Evolutionary conservation across 1,139 yeast genomes (phyloP).

Genomic region (Taphrina betulina): DNA sequence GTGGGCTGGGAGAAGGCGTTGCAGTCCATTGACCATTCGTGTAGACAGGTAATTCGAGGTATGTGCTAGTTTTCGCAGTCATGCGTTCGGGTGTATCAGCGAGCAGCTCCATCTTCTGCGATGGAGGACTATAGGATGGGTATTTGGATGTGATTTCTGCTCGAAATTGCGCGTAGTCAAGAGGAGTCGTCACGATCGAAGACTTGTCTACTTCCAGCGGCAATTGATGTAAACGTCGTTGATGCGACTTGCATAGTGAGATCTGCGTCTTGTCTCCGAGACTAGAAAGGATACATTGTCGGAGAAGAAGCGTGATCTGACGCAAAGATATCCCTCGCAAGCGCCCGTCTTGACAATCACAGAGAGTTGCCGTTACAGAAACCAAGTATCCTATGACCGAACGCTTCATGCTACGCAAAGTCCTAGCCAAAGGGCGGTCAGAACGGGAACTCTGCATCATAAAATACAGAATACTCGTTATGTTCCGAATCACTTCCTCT

Average conservation of each 20-base stretch:
- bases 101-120: neutral
- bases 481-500: neutral
- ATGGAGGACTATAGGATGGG: slow-evolving; percentile 60
- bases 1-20: slow-evolving; percentile 47
- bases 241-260: slow-evolving; percentile 52
- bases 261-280: slow-evolving; percentile 60
- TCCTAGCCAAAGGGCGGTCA: slow-evolving; percentile 36
- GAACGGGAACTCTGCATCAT: slow-evolving; percentile 45
- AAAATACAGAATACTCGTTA: slow-evolving; percentile 57
- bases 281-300: slow-evolving; percentile 61
- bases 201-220: slow-evolving; percentile 42
- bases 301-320: slow-evolving; percentile 50
- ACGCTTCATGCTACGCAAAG: neutral
- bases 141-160: slow-evolving; percentile 72
- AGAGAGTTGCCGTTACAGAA: neutral
- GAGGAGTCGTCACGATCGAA: slow-evolving; percentile 61
- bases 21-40: slow-evolving; percentile 27
- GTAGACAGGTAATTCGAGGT: slow-evolving; percentile 14
- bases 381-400: slow-evolving; percentile 3
- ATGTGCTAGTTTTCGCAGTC: too few species aligned
- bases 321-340: neutral
- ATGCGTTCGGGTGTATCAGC: neutral
- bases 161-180: slow-evolving; percentile 75
- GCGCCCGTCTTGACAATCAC: slow-evolving; percentile 6
- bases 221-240: slow-evolving; percentile 51